Base-by-base conservation (phyloP, 2,329 filamentous ascomycete genomes). In the Bipolaris gigantea region DNA sequence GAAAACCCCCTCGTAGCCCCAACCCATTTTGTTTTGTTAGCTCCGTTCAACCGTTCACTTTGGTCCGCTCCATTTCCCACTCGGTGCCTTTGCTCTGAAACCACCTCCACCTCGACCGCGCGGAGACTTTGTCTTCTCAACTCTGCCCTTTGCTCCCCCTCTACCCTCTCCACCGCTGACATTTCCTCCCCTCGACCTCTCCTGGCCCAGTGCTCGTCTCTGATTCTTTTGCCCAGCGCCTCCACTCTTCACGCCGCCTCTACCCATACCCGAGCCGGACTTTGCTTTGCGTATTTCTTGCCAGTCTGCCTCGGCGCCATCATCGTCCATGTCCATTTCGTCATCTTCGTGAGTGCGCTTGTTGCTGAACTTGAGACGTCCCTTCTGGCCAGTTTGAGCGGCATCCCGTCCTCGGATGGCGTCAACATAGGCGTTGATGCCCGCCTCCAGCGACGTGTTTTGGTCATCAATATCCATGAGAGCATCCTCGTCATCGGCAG, bases 361-460 rank as follows among this genome's bases (percentile, higher is more conserved):
- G 73, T 81, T 80, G 49, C 80, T 82, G 67, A 86, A 84, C 75
- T 85, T 85, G 57, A 86, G 72, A 65, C 82, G 83, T 11, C 84
- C 83, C 64, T 81, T 81, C 66, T 84, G 82, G 33, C 84, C 83
- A 30, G 82, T 75, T 54, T 81, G 77, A 32, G 83, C 78, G 8
- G 83, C 82, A 65, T 85, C 82, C 21, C 82, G 80, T 19, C 84
- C 83, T 50, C 80, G 82, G 53, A 87, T 82, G 10, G 84, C 84
- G 40, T 80, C 80, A 39, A 86, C 79, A 65, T 86, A 86, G 23
- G 84, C 84, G 64, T 86, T 85, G 69, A 86, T 81, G 35, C 79
- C 79, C 16, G 73, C 77, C 57, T 80, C 79, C 21, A 81, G 69
- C 5, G 73, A 74, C 8, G 73, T 75, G 48, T 75, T 72, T n/a